Evolutionary conservation across 2,329 filamentous ascomycete genomes (phyloP), one percentile per base, ranked within the genome.

Genomic region (Aspergillus sclerotialis): DNA sequence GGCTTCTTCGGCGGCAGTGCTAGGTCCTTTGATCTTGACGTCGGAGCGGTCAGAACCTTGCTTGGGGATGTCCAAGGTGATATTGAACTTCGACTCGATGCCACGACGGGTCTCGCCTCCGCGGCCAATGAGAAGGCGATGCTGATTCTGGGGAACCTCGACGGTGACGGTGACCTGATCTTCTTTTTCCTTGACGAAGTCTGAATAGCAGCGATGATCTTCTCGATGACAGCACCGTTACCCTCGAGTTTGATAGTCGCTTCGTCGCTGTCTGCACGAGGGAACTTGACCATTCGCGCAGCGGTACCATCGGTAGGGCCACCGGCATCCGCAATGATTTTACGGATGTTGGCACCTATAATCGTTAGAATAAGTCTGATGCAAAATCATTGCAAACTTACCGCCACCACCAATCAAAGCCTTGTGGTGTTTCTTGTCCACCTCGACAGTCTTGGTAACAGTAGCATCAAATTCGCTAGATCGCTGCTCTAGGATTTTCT

Each of bases 271-370:
- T 94, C 89, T 45, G 85, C 81, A 59, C 89, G 88, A 37, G 92
- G 92, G 71, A 98, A 96, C 60, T 90, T 88, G 40, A 98, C 87
- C 51, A 90, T 87, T 43, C 90, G 84, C 33, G 88, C 85, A 49
- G 92, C 82, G 26, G 84, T 80, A 43, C 82, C 78, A 55, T 94
- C 89, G 48, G 88, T 84, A 24, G 89, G 88, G 7, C 92, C 93
- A 43, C 92, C 93, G 30, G 92, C 89, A 50, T 84, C 78, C 35
- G 84, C 72, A 36, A 98, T 84, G 41, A 98, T 88, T 42, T 85
- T 80, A 42, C 84, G 84, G 38, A 98, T 81, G 54, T 82, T 92
- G 28, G 85, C 73, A 50, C 89, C 86, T 90, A 38, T 13, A 18
- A 19, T 36, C 25, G 44, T 78, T 61, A 74, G 65, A 38, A 55